phyloP scores from a whole-genome alignment of 2,329 filamentous ascomycete species.

The Diaporthe sp. region DNA sequence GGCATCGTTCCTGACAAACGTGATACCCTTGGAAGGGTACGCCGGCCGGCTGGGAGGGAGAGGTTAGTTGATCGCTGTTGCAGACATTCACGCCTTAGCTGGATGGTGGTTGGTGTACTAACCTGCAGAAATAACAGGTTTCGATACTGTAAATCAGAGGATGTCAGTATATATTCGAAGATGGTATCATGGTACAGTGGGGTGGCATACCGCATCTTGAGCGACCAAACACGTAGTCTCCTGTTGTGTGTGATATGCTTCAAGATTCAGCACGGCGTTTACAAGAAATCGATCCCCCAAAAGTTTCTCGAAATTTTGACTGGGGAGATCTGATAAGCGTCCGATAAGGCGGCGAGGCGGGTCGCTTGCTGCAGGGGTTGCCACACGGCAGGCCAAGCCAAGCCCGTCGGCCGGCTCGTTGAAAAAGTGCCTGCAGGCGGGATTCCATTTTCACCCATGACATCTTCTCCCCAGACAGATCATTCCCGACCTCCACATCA shows the following conservation, averaged over 20 bases:
- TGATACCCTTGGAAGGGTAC: constrained; percentile 76
- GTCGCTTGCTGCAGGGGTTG: background rate
- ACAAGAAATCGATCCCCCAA: constrained; percentile 29
- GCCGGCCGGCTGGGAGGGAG: constrained; percentile 65
- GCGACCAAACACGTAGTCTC: constrained; percentile 29
- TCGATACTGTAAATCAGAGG: constrained; percentile 59
- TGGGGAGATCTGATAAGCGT: constrained; percentile 20
- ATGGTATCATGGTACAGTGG: background rate
- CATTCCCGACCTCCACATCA: constrained; percentile 23
- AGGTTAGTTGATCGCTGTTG: background rate
- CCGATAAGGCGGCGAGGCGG: constrained; percentile 29
- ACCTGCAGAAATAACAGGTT: constrained; percentile 77
- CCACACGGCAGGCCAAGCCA: constrained; percentile 19
- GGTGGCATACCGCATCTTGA: constrained; percentile 48
- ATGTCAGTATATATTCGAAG: background rate
- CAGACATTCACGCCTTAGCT: background rate
- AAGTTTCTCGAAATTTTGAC: constrained; percentile 38
- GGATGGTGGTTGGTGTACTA: background rate
- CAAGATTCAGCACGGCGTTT: constrained; percentile 1
- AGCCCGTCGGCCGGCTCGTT: constrained; percentile 17
- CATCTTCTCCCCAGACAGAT: background rate
- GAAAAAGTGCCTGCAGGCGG: constrained; percentile 34
- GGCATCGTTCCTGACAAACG: constrained; percentile 76
- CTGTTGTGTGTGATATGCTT: constrained; percentile 24
- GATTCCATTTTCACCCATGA: constrained; percentile 35